phyloP scores from a whole-genome alignment of 2,329 filamentous ascomycete genomes.

The Aspergillus melleus region DNA sequence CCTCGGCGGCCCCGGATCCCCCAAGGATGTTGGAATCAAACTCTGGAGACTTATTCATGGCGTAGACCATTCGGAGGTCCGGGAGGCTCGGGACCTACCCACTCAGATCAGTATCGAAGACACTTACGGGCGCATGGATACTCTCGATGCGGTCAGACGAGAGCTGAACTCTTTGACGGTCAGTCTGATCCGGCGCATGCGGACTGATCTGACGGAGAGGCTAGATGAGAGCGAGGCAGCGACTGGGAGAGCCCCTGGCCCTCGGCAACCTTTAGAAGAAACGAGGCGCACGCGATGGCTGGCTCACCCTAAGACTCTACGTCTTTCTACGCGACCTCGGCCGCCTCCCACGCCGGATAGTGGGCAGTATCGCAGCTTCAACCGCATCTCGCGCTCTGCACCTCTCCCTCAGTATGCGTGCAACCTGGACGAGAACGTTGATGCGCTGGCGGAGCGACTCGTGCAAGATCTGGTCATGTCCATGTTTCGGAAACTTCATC shows the following conservation, averaged over 20 bases:
- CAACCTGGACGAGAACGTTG: constrained; percentile 57
- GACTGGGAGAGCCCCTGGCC: neutral
- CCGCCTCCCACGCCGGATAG: constrained; percentile 54
- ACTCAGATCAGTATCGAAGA: constrained; percentile 94
- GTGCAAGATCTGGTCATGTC: constrained; percentile 67
- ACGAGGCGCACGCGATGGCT: constrained; percentile 61
- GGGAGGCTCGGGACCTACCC: constrained; percentile 69
- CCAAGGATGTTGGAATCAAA: constrained; percentile 69
- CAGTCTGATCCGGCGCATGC: constrained; percentile 76
- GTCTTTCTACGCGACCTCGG: constrained; percentile 72
- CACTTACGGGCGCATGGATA: constrained; percentile 74
- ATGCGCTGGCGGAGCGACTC: constrained; percentile 65
- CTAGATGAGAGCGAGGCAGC: constrained; percentile 37
- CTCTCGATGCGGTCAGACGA: constrained; percentile 61
- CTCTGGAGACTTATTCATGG: constrained; percentile 81
- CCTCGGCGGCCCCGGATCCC: constrained; percentile 67
- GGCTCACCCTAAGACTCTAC: constrained; percentile 76
- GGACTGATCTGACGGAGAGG: constrained; percentile 66
- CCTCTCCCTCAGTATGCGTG: constrained; percentile 75
- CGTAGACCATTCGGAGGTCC: constrained; percentile 72
- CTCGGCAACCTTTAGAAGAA: constrained; percentile 11
- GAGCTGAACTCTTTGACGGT: constrained; percentile 68
- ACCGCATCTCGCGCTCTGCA: constrained; percentile 72
- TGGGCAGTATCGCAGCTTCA: constrained; percentile 59
- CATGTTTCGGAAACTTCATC: constrained; percentile 73